These are phyloP conservation scores for Zoysia pacifica DNA, from an alignment of 176 grass and related monocot species.

Conservation along the genomic window DNA sequence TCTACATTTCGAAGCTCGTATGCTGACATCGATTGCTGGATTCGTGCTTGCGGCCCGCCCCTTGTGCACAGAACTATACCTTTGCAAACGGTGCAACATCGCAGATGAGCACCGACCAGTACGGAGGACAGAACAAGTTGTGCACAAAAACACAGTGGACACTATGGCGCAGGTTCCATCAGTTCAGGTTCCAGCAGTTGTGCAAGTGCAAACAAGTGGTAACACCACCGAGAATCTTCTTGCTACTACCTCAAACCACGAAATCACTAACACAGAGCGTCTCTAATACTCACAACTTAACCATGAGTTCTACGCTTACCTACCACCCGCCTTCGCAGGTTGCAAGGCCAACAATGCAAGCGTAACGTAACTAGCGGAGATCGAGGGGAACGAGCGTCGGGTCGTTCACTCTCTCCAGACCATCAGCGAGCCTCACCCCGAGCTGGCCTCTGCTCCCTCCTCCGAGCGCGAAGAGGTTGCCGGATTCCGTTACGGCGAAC, in stretches of 20 bases:
- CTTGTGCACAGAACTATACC: no score
- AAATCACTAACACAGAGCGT: background rate
- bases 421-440: conserved; percentile 19
- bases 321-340: background rate
- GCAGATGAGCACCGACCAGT: no score
- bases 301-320: conserved; percentile 11
- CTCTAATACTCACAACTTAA: conserved; percentile 38
- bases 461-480: conserved; percentile 21
- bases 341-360: background rate
- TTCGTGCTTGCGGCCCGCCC: no score
- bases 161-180: background rate
- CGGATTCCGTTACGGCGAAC: conserved; percentile 27
- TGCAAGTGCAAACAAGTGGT: background rate
- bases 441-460: conserved; percentile 45
- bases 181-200: background rate
- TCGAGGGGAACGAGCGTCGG: conserved; percentile 24
- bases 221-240: background rate
- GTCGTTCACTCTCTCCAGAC: background rate
- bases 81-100: no score
- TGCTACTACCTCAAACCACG: no score
- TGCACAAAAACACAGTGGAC: background rate
- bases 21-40: no score
- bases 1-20: no score
- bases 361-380: background rate
- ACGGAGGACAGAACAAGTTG: background rate